These are phyloP conservation scores for Ganoderma multipileum DNA, from an alignment of 1,284 basidiomycete genomes.

Conservation along the genomic window DNA sequence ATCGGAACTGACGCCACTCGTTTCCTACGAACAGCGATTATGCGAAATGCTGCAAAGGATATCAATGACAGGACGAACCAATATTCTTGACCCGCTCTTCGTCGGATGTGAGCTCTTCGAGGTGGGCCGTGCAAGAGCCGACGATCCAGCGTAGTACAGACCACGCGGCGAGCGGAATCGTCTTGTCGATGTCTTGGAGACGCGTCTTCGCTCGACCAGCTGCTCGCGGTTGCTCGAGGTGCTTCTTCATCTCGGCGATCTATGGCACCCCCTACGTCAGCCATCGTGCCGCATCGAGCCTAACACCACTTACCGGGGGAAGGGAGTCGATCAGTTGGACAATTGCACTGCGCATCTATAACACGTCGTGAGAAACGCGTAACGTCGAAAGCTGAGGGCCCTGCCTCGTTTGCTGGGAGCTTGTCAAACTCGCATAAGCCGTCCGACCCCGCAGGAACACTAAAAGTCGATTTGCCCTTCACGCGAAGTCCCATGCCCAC, in stretches of 20 bases:
- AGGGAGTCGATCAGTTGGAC: slow-evolving; percentile 51
- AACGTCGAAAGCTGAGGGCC: background rate
- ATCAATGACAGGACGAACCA: slow-evolving; percentile 41
- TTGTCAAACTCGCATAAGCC: slow-evolving; percentile 59
- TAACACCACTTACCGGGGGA: slow-evolving; percentile 48
- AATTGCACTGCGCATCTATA: slow-evolving; percentile 54
- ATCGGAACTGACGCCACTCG: slow-evolving; percentile 63
- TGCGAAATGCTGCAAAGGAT: background rate
- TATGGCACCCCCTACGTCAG: slow-evolving; percentile 30
- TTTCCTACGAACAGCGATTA: slow-evolving; percentile 41
- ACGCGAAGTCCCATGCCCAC: slow-evolving; percentile 64
- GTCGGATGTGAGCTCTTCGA: slow-evolving; percentile 61
- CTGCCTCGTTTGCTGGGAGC: slow-evolving; percentile 45
- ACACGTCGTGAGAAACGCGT: background rate
- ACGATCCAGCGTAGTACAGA: slow-evolving; percentile 67
- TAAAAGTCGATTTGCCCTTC: slow-evolving; percentile 17
- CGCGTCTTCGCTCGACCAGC: slow-evolving; percentile 56
- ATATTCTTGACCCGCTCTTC: slow-evolving; percentile 58
- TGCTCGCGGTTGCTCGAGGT: slow-evolving; percentile 55
- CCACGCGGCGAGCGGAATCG: slow-evolving; percentile 63
- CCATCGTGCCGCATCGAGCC: background rate
- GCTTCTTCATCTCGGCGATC: slow-evolving; percentile 61
- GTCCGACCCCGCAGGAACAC: slow-evolving; percentile 32
- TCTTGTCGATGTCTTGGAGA: slow-evolving; percentile 54
- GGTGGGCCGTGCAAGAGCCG: slow-evolving; percentile 68